Percentiles rank a stretch among this genome's conserved stretches.
Evolutionary conservation across 2,329 filamentous ascomycete genomes (phyloP).

Genomic region (Fusarium begoniae): DNA sequence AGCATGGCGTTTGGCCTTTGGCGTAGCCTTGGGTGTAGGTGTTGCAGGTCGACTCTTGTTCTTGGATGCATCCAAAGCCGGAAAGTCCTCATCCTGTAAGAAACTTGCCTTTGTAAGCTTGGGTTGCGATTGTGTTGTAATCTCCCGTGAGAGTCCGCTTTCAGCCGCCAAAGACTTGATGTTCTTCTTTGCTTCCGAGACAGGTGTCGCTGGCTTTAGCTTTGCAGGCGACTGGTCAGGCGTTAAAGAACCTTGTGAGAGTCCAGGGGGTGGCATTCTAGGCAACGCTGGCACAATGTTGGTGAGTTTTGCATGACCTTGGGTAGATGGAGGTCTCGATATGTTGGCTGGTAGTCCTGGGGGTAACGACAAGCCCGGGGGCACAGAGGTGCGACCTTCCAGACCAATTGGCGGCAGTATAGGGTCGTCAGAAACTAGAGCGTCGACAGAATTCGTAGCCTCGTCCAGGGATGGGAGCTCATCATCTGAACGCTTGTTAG

Average conservation of each 20-base stretch:
- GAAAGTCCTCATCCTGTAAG: slow-evolving; percentile 71
- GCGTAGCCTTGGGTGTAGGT: slow-evolving; percentile 48
- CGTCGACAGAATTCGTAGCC: slow-evolving; percentile 71
- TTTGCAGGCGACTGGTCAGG: slow-evolving; percentile 49
- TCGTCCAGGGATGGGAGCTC: slow-evolving; percentile 69
- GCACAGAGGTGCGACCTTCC: slow-evolving; percentile 39
- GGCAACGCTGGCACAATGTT: slow-evolving; percentile 42
- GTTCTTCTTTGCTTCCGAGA: slow-evolving; percentile 52
- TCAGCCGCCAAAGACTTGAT: slow-evolving; percentile 57
- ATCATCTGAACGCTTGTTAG: slow-evolving; percentile 67
- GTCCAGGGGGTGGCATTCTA: slow-evolving; percentile 39
- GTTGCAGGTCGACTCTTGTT: slow-evolving; percentile 48
- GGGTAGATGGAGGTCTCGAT: slow-evolving; percentile 32
- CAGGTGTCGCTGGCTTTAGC: slow-evolving; percentile 37
- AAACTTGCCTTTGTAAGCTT: slow-evolving; percentile 40
- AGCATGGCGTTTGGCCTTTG: slow-evolving; percentile 44
- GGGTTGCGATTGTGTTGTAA: slow-evolving; percentile 50
- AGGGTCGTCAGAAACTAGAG: slow-evolving; percentile 70
- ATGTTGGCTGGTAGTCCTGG: slow-evolving; percentile 32
- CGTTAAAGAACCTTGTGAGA: slow-evolving; percentile 42
- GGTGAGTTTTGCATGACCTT: slow-evolving; percentile 26
- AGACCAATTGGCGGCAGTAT: slow-evolving; percentile 19
- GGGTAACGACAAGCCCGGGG: slow-evolving; percentile 45
- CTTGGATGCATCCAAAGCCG: slow-evolving; percentile 61
- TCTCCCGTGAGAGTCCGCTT: slow-evolving; percentile 58